A percentile compares a stretch with the other conserved stretches of the same genome.
phyloP scores from a whole-genome alignment of 495 filamentous ascomycete genomes.

The Daldinia vernicosa region DNA sequence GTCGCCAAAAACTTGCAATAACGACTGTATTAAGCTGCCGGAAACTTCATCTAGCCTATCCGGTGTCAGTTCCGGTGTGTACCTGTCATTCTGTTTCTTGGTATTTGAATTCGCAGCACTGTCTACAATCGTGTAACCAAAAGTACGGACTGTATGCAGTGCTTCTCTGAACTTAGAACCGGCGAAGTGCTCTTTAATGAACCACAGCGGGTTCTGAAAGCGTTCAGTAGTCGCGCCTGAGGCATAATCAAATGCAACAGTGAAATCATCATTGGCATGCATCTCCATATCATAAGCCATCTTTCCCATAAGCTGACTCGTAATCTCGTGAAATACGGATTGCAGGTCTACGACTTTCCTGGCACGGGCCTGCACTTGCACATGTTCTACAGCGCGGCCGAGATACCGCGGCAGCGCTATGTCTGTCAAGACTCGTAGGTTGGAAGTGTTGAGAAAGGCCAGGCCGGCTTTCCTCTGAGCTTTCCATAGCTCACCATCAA shows the following conservation, averaged over 20 bases:
- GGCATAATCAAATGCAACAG: constrained; percentile 64
- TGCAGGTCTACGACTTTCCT: constrained; percentile 59
- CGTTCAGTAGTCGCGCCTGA: constrained; percentile 66
- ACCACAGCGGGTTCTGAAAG: constrained; percentile 70
- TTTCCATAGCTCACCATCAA: constrained; percentile 68
- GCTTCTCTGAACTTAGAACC: constrained; percentile 57
- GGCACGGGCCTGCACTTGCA: constrained; percentile 42
- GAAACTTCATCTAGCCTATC: constrained; percentile 56
- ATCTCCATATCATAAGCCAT: constrained; percentile 72
- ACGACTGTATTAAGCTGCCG: constrained; percentile 63
- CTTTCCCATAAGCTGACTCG: constrained; percentile 66
- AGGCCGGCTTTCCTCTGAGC: constrained; percentile 67
- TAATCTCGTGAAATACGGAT: constrained; percentile 65
- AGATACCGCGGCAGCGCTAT: constrained; percentile 62
- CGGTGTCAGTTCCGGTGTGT: constrained; percentile 20
- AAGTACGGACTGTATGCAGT: constrained; percentile 57
- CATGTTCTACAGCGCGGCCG: constrained; percentile 47
- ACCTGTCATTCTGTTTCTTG: neutral
- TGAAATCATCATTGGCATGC: constrained; percentile 65
- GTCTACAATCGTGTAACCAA: constrained; percentile 61
- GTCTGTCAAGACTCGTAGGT: constrained; percentile 64
- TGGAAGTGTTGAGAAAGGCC: constrained; percentile 64
- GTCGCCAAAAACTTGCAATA: constrained; percentile 62
- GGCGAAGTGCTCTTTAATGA: constrained; percentile 60
- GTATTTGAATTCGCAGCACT: constrained; percentile 52